These are phyloP conservation scores for Kuraishia piskuri DNA, from an alignment of 805 yeast species.

Conservation along the genomic window DNA sequence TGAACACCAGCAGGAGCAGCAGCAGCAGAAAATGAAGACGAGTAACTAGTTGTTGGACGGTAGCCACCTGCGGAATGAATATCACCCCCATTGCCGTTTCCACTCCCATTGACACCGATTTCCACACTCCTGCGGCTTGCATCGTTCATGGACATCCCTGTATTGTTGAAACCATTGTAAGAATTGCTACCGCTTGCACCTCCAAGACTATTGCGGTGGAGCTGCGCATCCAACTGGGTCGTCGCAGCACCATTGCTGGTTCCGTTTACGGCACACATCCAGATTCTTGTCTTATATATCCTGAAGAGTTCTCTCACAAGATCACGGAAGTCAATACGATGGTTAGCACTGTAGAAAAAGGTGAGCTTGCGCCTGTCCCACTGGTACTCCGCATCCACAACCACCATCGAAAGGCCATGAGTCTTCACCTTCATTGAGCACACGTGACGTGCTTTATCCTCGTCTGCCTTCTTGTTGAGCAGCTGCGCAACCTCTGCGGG, in stretches of 20 bases:
- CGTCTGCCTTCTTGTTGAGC: slow-evolving; percentile 53
- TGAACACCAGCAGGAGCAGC: not conserved
- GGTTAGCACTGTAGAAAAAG: slow-evolving; percentile 55
- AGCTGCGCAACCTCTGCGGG: slow-evolving; percentile 53
- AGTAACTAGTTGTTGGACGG: not conserved
- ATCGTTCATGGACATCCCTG: not conserved
- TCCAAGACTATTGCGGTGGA: not conserved
- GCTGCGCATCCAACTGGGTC: not conserved
- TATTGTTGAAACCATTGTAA: not conserved
- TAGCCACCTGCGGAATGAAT: not conserved
- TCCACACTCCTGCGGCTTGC: not conserved
- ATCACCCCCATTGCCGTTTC: not conserved
- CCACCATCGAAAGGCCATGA: slow-evolving; percentile 41
- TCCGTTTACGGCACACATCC: slow-evolving; percentile 70
- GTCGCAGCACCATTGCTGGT: not conserved
- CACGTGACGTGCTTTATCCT: slow-evolving; percentile 55
- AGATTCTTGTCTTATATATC: slow-evolving; percentile 70
- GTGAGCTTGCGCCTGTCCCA: slow-evolving; percentile 79
- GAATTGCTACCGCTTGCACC: not conserved
- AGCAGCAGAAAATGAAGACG: not conserved
- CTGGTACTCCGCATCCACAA: slow-evolving; percentile 77
- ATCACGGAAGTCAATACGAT: slow-evolving; percentile 71
- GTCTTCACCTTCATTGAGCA: slow-evolving; percentile 52
- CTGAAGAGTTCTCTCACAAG: slow-evolving; percentile 68
- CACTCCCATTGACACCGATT: too few relatives aligned